Evolutionary conservation across 345 rosid genomes (phyloP), one percentile per base, ranked within the genome.

Genomic region (Bruguiera gymnorhiza): DNA sequence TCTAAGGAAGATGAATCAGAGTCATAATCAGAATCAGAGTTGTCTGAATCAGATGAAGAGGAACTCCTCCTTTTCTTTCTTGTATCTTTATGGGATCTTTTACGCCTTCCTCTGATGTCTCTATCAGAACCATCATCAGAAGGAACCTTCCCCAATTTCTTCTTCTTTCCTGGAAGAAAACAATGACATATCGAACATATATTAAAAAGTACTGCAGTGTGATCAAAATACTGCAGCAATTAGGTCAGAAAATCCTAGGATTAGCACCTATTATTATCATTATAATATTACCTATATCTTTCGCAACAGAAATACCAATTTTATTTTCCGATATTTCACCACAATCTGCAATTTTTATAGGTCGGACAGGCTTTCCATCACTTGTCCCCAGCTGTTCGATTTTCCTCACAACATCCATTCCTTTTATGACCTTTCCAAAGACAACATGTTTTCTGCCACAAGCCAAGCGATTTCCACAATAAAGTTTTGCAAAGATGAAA

Each of bases 381-480:
- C 78, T 73, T 39, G 94, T 84, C 73, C 98, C 98, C 24, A 81
- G 83, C 66, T 69, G 83, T 75, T 92, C 98, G 68, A 96, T 84
- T 85, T 84, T 90, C 80, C 89, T 86, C 74, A 96, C 80, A 69
- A 84, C 76, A 31, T 88, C 96, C 85, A 88, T 72, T 80, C 99
- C 99, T 82, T 86, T 85, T 23, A 76, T 78, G 32, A 92, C 95
- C 84, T 89, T 92, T 50, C 99, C 99, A 60, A 96, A 96, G 53
- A 96, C 97, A 73, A 92, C 98, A 82, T 92, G 98, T 70, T 96
- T 96, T 87, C 99, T 96, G 84, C 73, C 73, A 74, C 31, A 62
- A 24, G 58, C 48, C 34, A 59, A 67, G 6, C 5, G 57, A 18
- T 60, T 70, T 20, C 37, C 21, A 60, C 20, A 58, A 59, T 31